A percentile compares a stretch with the other conserved stretches of the same genome.
phyloP scores from a whole-genome alignment of 768 basidiomycete species.

The Leccinum sublutescens region DNA sequence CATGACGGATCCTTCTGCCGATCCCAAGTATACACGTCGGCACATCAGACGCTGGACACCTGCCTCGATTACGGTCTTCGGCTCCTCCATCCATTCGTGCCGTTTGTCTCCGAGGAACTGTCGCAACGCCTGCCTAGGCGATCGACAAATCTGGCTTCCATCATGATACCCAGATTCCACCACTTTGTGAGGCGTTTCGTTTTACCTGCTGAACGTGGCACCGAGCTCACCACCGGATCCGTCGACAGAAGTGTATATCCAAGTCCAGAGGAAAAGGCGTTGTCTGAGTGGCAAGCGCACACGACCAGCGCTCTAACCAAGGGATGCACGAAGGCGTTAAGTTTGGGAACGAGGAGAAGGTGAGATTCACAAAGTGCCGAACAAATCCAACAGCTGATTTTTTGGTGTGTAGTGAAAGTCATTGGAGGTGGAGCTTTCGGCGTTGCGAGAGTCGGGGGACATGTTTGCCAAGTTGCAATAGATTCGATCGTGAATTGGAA shows the following conservation, averaged over 20 bases:
- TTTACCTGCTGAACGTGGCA: neutral
- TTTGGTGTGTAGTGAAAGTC: too few species aligned
- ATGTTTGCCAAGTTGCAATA: too few species aligned
- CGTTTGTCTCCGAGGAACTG: conserved; percentile 31
- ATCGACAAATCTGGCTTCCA: conserved; percentile 49
- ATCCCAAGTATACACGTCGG: conserved; percentile 65
- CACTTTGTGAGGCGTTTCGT: conserved; percentile 45
- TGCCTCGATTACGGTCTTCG: conserved; percentile 89
- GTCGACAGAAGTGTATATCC: conserved; percentile 37
- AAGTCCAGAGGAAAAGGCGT: conserved; percentile 60
- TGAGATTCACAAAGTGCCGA: too few species aligned
- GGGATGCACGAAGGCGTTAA: conserved; percentile 66
- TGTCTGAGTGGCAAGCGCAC: conserved; percentile 69
- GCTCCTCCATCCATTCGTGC: conserved; percentile 97
- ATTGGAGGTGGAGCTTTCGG: too few species aligned
- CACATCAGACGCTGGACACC: conserved; percentile 94
- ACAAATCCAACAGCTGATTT: too few species aligned
- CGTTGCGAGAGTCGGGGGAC: too few species aligned
- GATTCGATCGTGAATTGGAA: too few species aligned
- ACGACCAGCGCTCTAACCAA: conserved; percentile 85
- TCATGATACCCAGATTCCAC: conserved; percentile 83
- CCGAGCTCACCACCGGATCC: too few species aligned
- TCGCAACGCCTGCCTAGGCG: conserved; percentile 58
- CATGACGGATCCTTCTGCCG: conserved; percentile 80
- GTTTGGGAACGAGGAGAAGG: conserved; percentile 22